phyloP scores from a whole-genome alignment of 2,329 filamentous ascomycete genomes.

The Fusarium torulosum region DNA sequence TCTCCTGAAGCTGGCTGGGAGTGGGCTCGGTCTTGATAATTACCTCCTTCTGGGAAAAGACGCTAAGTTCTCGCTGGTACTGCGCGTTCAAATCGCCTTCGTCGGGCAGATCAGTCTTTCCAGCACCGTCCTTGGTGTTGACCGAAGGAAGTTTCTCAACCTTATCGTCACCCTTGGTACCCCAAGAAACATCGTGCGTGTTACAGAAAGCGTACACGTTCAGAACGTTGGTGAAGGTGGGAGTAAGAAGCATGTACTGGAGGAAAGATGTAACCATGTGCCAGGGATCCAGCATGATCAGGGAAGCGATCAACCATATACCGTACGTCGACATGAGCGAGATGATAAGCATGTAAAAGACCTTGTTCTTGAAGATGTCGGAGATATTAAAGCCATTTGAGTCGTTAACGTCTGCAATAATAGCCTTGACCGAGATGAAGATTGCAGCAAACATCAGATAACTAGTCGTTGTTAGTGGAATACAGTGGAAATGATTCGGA shows the following conservation, averaged over 20 bases:
- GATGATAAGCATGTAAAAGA: constrained; percentile 94
- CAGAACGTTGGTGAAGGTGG: constrained; percentile 97
- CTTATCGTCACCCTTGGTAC: constrained; percentile 98
- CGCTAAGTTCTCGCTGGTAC: constrained; percentile 85
- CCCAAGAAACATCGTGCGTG: constrained; percentile 98
- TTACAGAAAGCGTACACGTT: constrained; percentile 99
- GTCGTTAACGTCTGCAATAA: constrained; percentile 76
- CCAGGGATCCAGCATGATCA: constrained; percentile 98
- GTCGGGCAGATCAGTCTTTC: constrained; percentile 95
- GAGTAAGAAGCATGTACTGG: constrained; percentile 94
- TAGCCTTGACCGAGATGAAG: constrained; percentile 90
- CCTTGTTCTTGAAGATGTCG: constrained; percentile 84
- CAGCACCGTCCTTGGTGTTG: constrained; percentile 86
- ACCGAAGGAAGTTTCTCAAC: constrained; percentile 90
- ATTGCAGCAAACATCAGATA: constrained; percentile 96
- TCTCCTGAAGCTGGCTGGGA: constrained; percentile 73
- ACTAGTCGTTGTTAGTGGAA: constrained; percentile 56
- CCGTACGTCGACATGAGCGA: constrained; percentile 93
- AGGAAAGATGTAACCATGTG: constrained; percentile 97
- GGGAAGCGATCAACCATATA: constrained; percentile 89
- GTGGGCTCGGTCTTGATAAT: constrained; percentile 74
- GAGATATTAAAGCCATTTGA: constrained; percentile 74
- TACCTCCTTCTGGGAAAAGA: constrained; percentile 80
- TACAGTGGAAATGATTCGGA: neutral
- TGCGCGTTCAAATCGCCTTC: constrained; percentile 95